Base-by-base conservation (phyloP, 2,329 filamentous ascomycete species). In the Cylindrodendrum hubeiense region DNA sequence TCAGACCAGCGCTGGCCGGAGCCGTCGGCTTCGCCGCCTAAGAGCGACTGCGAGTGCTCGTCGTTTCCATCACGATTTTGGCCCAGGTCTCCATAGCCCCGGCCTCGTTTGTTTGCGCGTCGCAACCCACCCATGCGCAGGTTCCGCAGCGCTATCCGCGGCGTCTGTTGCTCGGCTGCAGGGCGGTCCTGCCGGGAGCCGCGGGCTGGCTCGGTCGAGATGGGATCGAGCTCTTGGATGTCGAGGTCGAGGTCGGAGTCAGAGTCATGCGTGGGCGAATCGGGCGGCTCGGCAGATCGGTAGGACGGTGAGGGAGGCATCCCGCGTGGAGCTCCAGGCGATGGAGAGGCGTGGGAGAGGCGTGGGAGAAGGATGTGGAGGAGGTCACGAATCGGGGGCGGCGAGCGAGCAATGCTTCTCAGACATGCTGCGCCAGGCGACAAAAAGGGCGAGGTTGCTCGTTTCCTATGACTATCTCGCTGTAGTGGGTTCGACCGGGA, bases 181-280 rank as follows among this genome's bases (percentile, higher is more conserved):
- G 68, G 60, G 44, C 60, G 72, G 49, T 77, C 77, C 67, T 76
- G 76, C 51, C 68, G 71, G 46, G 75, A 66, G 51, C 75, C 76
- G 52, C 77, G 72, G 64, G 76, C 67, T 71, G 79, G 74, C 72
- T 77, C 74, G 69, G 76, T 75, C n/a, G 81, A 80, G 64, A 81
- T 76, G 76, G 93, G 92, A 76, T 95, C 92, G 71, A 96, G 89
- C 83, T 95, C 93, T 75, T 93, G 87, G 71, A 94, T 86, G 75
- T 94, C 91, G 73, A 96, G 86, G 74, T 95, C 91, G 74, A 96
- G 88, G 77, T 95, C 92, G 67, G 81, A 79, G 61, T 95, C 92
- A 77, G 90, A 93, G 77, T 94, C 91, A 80, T 90, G 84, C 74
- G 83, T 80, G 66, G 86, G 86, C 65, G 87, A 89, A 80, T 91